phyloP scores from a whole-genome alignment of 2,329 filamentous ascomycete species.

The Nemania sp. region DNA sequence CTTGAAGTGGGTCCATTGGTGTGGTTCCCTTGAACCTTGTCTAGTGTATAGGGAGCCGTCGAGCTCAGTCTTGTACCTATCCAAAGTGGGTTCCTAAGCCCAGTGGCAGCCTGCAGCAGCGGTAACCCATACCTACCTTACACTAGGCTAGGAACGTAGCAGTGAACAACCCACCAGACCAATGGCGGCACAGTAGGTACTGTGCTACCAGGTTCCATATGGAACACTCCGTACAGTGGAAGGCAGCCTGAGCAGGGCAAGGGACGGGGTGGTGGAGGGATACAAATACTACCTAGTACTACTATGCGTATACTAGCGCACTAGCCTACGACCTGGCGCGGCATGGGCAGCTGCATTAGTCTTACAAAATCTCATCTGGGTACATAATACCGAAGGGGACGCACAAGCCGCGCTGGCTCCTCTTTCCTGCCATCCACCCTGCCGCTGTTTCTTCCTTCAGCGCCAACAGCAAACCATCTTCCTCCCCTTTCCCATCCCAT shows the following conservation, averaged over 20 bases:
- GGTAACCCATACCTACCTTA: background rate
- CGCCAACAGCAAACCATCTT: constrained; percentile 17
- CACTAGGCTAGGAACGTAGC: too few relatives aligned
- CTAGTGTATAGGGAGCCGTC: background rate
- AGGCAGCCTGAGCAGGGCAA: too few relatives aligned
- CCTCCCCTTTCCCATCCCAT: constrained; percentile 24
- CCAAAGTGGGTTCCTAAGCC: background rate
- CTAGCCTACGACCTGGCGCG: constrained; percentile 4
- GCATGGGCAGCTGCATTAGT: constrained; percentile 29
- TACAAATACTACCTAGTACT: too few relatives aligned
- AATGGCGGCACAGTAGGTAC: background rate
- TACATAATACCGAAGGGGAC: constrained; percentile 32
- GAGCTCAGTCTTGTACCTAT: constrained; percentile 2
- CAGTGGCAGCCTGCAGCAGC: constrained; percentile 14
- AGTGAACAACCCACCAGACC: background rate
- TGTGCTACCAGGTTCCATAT: background rate
- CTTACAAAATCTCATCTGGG: constrained; percentile 26
- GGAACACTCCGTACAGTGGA: background rate
- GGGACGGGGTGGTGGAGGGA: too few relatives aligned
- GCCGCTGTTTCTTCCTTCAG: constrained; percentile 30
- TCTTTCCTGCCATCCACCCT: constrained; percentile 33
- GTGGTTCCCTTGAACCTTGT: constrained; percentile 8
- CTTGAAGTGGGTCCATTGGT: constrained; percentile 13
- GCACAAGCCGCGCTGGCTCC: constrained; percentile 23
- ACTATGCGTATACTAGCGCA: background rate